phyloP scores from a whole-genome alignment of 495 filamentous ascomycete genomes.

The Aspergillus cristatus region DNA sequence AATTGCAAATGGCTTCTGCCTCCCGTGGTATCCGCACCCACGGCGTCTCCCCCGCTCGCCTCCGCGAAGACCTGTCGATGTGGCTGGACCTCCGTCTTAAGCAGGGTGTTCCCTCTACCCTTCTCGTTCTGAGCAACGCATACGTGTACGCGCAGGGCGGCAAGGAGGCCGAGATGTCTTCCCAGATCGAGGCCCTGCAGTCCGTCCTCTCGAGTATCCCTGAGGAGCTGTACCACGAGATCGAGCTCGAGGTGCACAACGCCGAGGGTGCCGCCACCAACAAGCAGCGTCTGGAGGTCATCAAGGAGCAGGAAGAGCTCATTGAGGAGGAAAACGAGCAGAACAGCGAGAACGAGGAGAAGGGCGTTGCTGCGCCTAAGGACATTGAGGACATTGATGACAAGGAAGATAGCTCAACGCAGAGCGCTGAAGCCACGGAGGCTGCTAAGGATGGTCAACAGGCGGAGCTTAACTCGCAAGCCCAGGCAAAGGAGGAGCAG shows the following conservation, averaged over 20 bases:
- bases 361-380: conserved; percentile 47
- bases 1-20: conserved; percentile 85
- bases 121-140: conserved; percentile 92
- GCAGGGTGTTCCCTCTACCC: conserved; percentile 85
- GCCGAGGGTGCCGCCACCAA: conserved; percentile 97
- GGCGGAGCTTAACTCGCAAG: conserved; percentile 20
- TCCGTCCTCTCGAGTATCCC: conserved; percentile 89
- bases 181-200: conserved; percentile 88
- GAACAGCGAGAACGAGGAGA: conserved; percentile 61
- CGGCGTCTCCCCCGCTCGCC: conserved; percentile 73
- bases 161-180: conserved; percentile 77
- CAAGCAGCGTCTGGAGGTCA: conserved; percentile 96
- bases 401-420: conserved; percentile 39
- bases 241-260: conserved; percentile 95
- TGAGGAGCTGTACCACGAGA: conserved; percentile 98
- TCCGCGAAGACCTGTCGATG: conserved; percentile 85
- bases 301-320: conserved; percentile 97
- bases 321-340: conserved; percentile 97
- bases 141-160: conserved; percentile 85
- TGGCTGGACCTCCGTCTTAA: conserved; percentile 94
- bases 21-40: conserved; percentile 88
- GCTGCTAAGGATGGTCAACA: conserved; percentile 32
- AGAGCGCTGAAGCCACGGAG: conserved; percentile 33
- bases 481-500: conserved; percentile 16
- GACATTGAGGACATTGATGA: conserved; percentile 80